Base-by-base conservation (phyloP, 495 filamentous ascomycete species). In the Hypoxylon trugodes region DNA sequence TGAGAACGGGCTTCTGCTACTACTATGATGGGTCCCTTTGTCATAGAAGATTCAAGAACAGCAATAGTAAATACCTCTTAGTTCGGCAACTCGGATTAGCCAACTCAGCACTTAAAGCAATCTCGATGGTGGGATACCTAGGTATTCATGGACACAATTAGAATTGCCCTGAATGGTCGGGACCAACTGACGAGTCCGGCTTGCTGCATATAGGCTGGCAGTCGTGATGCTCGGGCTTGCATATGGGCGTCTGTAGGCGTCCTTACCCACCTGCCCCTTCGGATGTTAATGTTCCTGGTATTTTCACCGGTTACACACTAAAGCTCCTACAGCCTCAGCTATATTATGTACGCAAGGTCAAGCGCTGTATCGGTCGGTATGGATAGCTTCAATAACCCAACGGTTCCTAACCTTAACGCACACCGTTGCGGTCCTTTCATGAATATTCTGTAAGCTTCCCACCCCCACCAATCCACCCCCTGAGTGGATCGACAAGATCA, bases 401-500 rank as follows among this genome's bases (percentile, higher is more conserved):
- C 32, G 43, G 38, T 22, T 24, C 15, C 35, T 56, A 60, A 54
- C 56, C 49, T 25, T 40, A 60, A 45, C 19, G 15, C 21, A 59
- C 30, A 49, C 55, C 61, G 54, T 54, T 43, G 35, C 36, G n/a
- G 43, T 16, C 13, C 35, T 16, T 36, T 62, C 36, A 43, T 28
- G 46, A 53, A 18, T 42, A 21, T 56, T 61, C 52, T 54, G 18
- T 33, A 15, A 65, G 15, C 28, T 51, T 56, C 51, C n/a, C 32
- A 36, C 38, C 63, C 43, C 41, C 56, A 42, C 63, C 13, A 25
- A 37, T 26, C 25, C 26, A 24, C 37, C 55, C 45, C 33, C 19
- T 41, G 22, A 28, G 56, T 65, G 51, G 51, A 57, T 61, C 51
- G 45, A 28, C 36, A 32, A 64, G 60, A 64, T 64, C 60, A 42